Percentiles rank a stretch among this genome's conserved stretches.
Conservation (phyloP, 1,284 basidiomycete species). For the Ceratobasidium sp. region DNA sequence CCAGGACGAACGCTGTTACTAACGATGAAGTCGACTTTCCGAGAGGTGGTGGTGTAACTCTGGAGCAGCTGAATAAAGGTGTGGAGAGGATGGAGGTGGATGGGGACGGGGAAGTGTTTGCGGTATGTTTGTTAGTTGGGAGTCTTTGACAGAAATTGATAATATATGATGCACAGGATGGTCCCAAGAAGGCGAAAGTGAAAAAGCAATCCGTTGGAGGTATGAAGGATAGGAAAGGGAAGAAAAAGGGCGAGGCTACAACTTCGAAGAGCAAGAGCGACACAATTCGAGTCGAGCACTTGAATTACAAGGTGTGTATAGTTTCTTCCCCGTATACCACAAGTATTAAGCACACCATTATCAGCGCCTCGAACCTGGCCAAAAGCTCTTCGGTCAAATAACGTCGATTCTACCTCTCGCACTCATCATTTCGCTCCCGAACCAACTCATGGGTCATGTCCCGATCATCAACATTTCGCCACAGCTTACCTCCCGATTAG, state of each 20-base stretch:
- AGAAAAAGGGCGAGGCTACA: conserved; percentile 3
- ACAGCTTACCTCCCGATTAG: conserved; percentile 78
- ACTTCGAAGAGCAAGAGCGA: conserved; percentile 60
- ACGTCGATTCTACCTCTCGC: conserved; percentile 91
- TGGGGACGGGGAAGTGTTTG: conserved; percentile 18
- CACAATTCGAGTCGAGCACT: conserved; percentile 83
- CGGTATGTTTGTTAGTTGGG: not conserved
- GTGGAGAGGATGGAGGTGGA: conserved; percentile 35
- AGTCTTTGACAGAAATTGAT: not conserved
- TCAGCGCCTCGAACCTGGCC: conserved; percentile 80
- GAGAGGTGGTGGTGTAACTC: conserved; percentile 75
- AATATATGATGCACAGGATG: not conserved
- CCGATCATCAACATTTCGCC: conserved; percentile 96
- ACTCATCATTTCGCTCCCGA: conserved; percentile 92
- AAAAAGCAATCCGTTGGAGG: conserved; percentile 61
- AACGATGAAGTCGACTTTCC: conserved; percentile 94
- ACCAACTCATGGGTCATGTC: conserved; percentile 94
- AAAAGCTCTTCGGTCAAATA: conserved; percentile 90
- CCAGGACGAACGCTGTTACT: not conserved
- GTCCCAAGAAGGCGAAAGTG: conserved; percentile 1
- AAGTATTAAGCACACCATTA: not conserved
- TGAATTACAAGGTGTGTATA: conserved; percentile 88
- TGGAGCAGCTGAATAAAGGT: conserved; percentile 32
- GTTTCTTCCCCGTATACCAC: not conserved
- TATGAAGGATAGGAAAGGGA: conserved; percentile 41